Evolutionary conservation across 169 alveolate genomes (phyloP).

Genomic region (Perkinsus olseni): DNA sequence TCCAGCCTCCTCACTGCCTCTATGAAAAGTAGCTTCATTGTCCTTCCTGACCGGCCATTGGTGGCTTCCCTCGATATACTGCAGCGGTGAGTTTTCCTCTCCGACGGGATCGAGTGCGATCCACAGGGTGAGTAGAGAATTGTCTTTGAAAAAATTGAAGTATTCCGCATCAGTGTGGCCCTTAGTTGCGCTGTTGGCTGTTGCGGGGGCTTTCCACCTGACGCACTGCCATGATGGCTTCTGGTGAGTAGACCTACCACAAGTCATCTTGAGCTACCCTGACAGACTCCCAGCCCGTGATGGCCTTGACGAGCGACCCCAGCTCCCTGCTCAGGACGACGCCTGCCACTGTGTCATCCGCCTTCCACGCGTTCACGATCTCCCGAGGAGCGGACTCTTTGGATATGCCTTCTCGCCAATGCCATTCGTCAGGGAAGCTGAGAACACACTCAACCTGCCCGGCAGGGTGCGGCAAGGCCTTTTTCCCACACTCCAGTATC

Average conservation of each 20-base stretch:
- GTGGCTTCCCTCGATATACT: slow-evolving; percentile 5
- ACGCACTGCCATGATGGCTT: background rate
- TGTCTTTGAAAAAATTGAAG: background rate
- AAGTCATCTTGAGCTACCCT: slow-evolving; percentile 12
- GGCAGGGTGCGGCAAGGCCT: background rate
- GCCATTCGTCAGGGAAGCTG: slow-evolving; percentile 14
- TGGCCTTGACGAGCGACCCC: background rate
- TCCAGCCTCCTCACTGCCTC: background rate
- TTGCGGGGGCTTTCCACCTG: background rate
- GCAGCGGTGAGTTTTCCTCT: background rate
- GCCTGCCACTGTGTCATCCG: background rate
- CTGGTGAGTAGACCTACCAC: background rate
- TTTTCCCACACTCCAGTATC: background rate
- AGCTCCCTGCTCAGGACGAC: slow-evolving; percentile 1
- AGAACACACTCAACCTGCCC: background rate
- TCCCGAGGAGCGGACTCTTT: background rate
- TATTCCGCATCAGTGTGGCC: background rate
- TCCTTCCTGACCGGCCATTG: background rate
- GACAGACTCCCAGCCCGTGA: background rate
- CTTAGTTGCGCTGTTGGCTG: background rate
- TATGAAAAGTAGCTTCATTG: background rate
- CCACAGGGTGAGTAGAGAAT: slow-evolving; percentile 3
- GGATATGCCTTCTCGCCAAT: slow-evolving; percentile 15
- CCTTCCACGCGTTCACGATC: slow-evolving; percentile 8
- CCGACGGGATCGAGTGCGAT: slow-evolving; percentile 11